phyloP scores from a whole-genome alignment of 139 green algal genomes.

The Chara braunii region DNA sequence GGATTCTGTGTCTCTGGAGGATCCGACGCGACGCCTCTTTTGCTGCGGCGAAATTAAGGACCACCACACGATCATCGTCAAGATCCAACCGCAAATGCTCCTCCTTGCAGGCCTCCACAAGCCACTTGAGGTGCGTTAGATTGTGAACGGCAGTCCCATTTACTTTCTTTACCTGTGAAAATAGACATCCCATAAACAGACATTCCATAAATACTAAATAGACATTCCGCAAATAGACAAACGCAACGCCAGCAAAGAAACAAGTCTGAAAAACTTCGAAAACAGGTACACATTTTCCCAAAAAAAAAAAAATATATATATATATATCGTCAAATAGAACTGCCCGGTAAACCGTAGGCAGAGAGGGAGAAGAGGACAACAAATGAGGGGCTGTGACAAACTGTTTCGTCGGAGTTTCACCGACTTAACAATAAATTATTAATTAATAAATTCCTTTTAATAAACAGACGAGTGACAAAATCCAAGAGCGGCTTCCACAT shows the following conservation, averaged over 20 bases:
- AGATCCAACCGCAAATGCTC: slow-evolving; percentile 46
- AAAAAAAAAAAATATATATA: too few relatives aligned
- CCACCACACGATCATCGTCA: slow-evolving; percentile 55
- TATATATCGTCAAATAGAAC: too few relatives aligned
- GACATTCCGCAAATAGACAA: too few relatives aligned
- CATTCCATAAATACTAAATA: too few relatives aligned
- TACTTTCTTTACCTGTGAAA: background rate
- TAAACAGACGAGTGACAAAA: background rate
- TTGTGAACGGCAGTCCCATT: background rate
- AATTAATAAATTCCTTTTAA: background rate
- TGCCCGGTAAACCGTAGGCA: too few relatives aligned
- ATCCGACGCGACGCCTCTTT: background rate
- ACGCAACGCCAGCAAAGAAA: background rate
- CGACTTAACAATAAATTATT: background rate
- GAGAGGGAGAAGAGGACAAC: too few relatives aligned
- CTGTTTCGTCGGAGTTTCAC: too few relatives aligned
- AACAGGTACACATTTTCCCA: too few relatives aligned
- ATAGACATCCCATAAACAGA: background rate
- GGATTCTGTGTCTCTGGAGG: background rate
- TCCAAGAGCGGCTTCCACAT: too few relatives aligned
- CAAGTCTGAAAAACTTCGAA: background rate
- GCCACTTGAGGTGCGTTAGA: slow-evolving; percentile 1
- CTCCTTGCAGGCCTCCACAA: background rate
- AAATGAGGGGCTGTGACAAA: too few relatives aligned
- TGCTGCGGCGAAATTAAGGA: slow-evolving; percentile 44